Percentiles rank a stretch among this genome's conserved stretches.
Conservation (phyloP, 371 early-diverging fungal species). For the Circinella minor region DNA sequence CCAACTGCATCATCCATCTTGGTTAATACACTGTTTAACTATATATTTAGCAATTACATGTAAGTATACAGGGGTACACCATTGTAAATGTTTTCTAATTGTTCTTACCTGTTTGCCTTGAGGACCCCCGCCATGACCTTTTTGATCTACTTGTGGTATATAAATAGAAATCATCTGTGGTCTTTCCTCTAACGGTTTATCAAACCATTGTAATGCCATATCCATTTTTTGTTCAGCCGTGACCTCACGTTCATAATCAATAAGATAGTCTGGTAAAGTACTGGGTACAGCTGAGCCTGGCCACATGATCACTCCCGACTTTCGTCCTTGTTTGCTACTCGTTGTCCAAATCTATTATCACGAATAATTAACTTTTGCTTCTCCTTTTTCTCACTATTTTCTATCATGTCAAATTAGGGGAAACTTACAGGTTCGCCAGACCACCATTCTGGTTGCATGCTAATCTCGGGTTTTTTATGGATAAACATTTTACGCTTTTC, state of each 20-base stretch:
- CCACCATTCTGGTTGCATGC: slow-evolving; percentile 81
- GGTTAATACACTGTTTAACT: slow-evolving; percentile 65
- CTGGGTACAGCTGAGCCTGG: slow-evolving; percentile 79
- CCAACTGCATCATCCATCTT: slow-evolving; percentile 73
- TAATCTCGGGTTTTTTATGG: slow-evolving; percentile 67
- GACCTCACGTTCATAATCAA: slow-evolving; percentile 57
- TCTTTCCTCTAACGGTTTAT: slow-evolving; percentile 66
- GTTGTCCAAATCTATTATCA: slow-evolving; percentile 86
- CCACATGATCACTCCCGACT: slow-evolving; percentile 86
- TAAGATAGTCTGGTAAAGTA: slow-evolving; percentile 68
- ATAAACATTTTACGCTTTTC: slow-evolving; percentile 72
- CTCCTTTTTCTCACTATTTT: neutral
- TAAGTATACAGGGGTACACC: neutral
- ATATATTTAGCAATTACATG: slow-evolving; percentile 1
- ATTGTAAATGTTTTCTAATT: neutral
- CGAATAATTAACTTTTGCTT: neutral
- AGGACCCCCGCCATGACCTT: slow-evolving; percentile 84
- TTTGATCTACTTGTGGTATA: slow-evolving; percentile 81
- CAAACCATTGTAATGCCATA: slow-evolving; percentile 76
- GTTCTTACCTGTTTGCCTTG: slow-evolving; percentile 56
- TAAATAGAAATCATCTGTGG: slow-evolving; percentile 84
- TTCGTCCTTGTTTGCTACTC: slow-evolving; percentile 67
- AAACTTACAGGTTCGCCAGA: slow-evolving; percentile 84
- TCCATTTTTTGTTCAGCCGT: slow-evolving; percentile 64
- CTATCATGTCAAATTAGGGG: neutral